These are phyloP conservation scores for Solanum commersonii DNA, from an alignment of 257 asterid species.

Conservation along the genomic window DNA sequence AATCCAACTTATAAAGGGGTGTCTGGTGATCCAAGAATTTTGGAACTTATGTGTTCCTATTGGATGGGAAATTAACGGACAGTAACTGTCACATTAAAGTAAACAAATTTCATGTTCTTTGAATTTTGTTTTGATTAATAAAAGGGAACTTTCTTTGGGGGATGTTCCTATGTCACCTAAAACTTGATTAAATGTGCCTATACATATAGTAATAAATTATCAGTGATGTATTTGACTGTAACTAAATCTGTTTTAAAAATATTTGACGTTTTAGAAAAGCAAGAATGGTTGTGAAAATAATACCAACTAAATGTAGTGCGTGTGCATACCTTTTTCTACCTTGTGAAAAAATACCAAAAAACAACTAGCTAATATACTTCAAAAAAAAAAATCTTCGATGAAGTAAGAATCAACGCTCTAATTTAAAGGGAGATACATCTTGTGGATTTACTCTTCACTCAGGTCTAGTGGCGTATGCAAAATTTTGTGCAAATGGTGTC, in stretches of 20 bases:
- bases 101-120: background rate
- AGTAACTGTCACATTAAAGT: conserved; percentile 2
- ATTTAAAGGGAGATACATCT: too few relatives aligned
- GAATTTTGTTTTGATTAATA: background rate
- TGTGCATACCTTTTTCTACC: too few relatives aligned
- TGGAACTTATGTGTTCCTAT: conserved; percentile 7
- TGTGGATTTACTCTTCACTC: background rate
- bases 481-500: background rate
- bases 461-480: background rate
- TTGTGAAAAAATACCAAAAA: too few relatives aligned
- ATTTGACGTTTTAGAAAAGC: background rate
- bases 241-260: background rate
- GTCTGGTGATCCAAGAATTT: conserved; percentile 38
- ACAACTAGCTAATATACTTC: too few relatives aligned
- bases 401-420: too few relatives aligned
- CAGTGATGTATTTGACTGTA: background rate
- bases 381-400: too few relatives aligned
- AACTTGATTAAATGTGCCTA: background rate
- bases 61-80: background rate
- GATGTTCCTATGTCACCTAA: background rate
- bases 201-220: background rate
- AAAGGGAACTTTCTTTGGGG: background rate
- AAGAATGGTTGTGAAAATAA: too few relatives aligned
- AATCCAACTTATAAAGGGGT: background rate
- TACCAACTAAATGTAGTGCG: too few relatives aligned